Evolutionary conservation across 345 rosid genomes (phyloP).

Genomic region (Crucihimalaya himalaica): DNA sequence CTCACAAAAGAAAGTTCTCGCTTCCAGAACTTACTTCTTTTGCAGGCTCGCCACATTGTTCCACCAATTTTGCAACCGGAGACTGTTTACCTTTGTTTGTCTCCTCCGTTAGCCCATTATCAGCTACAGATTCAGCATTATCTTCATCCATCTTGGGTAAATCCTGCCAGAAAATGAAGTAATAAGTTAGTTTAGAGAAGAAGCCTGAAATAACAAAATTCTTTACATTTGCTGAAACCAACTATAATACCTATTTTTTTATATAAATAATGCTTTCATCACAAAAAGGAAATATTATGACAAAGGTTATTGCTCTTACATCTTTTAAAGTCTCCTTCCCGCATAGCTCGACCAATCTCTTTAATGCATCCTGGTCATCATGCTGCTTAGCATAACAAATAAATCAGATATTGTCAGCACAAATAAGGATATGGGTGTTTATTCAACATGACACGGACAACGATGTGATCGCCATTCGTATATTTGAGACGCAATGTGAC

Average conservation of each 20-base stretch:
- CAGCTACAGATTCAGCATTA: conserved; percentile 22
- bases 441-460: conserved; percentile 4
- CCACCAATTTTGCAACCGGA: conserved; percentile 19
- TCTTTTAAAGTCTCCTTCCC: conserved; percentile 34
- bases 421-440: conserved; percentile 6
- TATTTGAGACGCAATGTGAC: not conserved
- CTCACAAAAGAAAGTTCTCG: not conserved
- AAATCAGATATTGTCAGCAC: conserved; percentile 9
- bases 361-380: conserved; percentile 65
- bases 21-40: conserved; percentile 29
- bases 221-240: not conserved
- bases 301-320: conserved; percentile 36
- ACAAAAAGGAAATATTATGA: not conserved
- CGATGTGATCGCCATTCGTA: not conserved
- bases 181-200: conserved; percentile 6
- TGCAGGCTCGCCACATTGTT: conserved; percentile 27
- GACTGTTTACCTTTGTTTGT: conserved; percentile 25
- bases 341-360: conserved; percentile 45
- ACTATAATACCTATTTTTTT: too few species aligned
- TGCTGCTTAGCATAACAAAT: conserved; percentile 41
- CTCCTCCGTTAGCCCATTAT: conserved; percentile 11
- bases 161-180: conserved; percentile 19
- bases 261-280: not conserved
- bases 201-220: not conserved
- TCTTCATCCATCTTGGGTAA: conserved; percentile 40